These are phyloP conservation scores for Solanum pinnatisectum DNA, from an alignment of 257 asterid genomes.

Conservation along the genomic window DNA sequence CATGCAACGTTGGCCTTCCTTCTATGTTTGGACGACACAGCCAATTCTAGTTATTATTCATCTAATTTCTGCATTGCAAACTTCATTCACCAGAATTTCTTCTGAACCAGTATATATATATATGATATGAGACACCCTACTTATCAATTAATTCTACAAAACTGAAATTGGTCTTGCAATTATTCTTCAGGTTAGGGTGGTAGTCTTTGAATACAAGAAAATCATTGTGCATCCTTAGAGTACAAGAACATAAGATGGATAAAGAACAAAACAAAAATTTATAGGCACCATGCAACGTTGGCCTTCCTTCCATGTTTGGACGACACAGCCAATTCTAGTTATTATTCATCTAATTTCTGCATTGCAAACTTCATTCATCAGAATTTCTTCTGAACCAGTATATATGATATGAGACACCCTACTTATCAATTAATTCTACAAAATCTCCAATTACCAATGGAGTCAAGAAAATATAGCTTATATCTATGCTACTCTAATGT, in stretches of 20 bases:
- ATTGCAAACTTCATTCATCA: neutral
- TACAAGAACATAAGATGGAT: neutral
- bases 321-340: neutral
- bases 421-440: neutral
- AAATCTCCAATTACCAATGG: neutral
- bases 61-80: neutral
- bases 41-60: neutral
- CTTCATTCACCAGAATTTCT: neutral
- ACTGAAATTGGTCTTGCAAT: neutral
- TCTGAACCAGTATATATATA: neutral
- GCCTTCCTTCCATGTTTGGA: neutral
- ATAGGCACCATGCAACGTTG: neutral
- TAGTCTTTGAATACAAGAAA: neutral
- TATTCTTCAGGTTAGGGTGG: neutral
- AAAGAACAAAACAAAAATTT: neutral
- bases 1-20: neutral
- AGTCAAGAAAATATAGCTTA: neutral
- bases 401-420: neutral
- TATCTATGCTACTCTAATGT: neutral
- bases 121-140: neutral
- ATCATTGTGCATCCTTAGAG: neutral
- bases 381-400: neutral
- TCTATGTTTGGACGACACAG: neutral
- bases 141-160: too few species aligned
- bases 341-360: neutral